A percentile compares a stretch with the other conserved stretches of the same genome.
These are phyloP conservation scores for Sclerotinia minor DNA, from an alignment of 2,329 filamentous ascomycete species.

Conservation along the genomic window DNA sequence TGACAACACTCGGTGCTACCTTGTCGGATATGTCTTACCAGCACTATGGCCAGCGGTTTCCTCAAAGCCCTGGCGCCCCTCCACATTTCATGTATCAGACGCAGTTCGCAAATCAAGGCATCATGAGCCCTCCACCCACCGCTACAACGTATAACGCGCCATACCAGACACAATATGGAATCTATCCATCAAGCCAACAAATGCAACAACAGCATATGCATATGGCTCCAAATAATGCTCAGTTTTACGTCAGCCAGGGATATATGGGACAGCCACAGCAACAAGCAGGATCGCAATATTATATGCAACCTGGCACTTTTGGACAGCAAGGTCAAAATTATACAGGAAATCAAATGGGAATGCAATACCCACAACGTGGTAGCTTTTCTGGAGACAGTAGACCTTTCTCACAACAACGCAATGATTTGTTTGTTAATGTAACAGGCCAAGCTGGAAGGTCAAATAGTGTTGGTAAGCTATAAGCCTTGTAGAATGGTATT, in stretches of 20 bases:
- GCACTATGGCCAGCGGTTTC: slow-evolving; percentile 34
- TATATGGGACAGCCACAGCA: slow-evolving; percentile 34
- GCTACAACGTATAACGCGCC: slow-evolving; percentile 35
- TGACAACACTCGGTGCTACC: slow-evolving; percentile 33
- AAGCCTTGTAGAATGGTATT: neutral
- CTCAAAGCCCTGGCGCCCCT: slow-evolving; percentile 28
- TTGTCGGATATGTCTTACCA: slow-evolving; percentile 37
- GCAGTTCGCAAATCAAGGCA: slow-evolving; percentile 31
- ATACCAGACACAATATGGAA: slow-evolving; percentile 36
- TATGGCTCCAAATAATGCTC: slow-evolving; percentile 27
- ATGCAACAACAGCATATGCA: slow-evolving; percentile 29
- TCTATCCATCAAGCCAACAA: slow-evolving; percentile 33
- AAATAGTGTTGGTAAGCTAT: slow-evolving; percentile 38
- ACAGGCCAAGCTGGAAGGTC: slow-evolving; percentile 26
- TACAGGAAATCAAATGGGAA: slow-evolving; percentile 24
- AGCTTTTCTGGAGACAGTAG: slow-evolving; percentile 32
- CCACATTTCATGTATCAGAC: slow-evolving; percentile 32
- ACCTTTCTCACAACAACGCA: slow-evolving; percentile 27
- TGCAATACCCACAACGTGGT: slow-evolving; percentile 31
- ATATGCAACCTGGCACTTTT: slow-evolving; percentile 36
- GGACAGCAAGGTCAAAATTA: slow-evolving; percentile 33
- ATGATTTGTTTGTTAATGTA: slow-evolving; percentile 26
- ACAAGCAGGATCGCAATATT: slow-evolving; percentile 33
- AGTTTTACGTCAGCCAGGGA: slow-evolving; percentile 36
- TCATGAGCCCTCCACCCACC: slow-evolving; percentile 28